Percentiles rank a stretch among this genome's conserved stretches.
These are phyloP conservation scores for Phytopythium oedochilum DNA, from an alignment of 352 stramenopile species.

Conservation along the genomic window DNA sequence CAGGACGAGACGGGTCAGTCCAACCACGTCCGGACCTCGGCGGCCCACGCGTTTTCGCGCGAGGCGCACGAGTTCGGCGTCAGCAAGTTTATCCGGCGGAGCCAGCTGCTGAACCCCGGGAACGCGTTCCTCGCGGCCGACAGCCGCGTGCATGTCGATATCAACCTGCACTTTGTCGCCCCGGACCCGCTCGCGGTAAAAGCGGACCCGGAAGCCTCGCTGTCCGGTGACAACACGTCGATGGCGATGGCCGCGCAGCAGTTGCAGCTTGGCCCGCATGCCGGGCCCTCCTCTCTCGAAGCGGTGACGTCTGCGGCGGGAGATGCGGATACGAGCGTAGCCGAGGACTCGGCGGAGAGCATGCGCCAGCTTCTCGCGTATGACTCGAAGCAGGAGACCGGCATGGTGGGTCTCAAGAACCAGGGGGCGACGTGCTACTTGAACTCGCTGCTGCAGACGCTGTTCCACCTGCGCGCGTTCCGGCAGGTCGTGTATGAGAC, in stretches of 20 bases:
- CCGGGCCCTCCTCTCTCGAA: background rate
- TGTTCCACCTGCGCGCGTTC: constrained; percentile 88
- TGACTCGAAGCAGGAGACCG: constrained; percentile 78
- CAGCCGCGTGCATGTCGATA: constrained; percentile 41
- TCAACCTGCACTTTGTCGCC: constrained; percentile 34
- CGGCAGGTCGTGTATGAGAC: constrained; percentile 83
- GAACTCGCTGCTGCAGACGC: constrained; percentile 91
- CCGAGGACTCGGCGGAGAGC: constrained; percentile 10
- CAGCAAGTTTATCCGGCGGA: constrained; percentile 39
- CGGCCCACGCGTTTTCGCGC: constrained; percentile 43
- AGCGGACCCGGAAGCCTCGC: constrained; percentile 9
- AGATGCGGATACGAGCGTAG: background rate
- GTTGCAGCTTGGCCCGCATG: constrained; percentile 1
- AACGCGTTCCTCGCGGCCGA: constrained; percentile 41
- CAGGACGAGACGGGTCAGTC: constrained; percentile 9
- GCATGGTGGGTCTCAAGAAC: constrained; percentile 88
- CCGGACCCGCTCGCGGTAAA: constrained; percentile 14
- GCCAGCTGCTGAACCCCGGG: constrained; percentile 36
- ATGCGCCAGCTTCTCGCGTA: constrained; percentile 40
- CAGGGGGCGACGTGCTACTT: constrained; percentile 92
- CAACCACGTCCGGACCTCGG: constrained; percentile 29
- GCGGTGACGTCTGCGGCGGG: constrained; percentile 3
- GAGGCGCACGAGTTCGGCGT: constrained; percentile 54
- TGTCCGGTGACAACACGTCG: constrained; percentile 6
- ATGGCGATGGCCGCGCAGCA: background rate